phyloP scores from a whole-genome alignment of 495 filamentous ascomycete genomes.

The Echria macrotheca region DNA sequence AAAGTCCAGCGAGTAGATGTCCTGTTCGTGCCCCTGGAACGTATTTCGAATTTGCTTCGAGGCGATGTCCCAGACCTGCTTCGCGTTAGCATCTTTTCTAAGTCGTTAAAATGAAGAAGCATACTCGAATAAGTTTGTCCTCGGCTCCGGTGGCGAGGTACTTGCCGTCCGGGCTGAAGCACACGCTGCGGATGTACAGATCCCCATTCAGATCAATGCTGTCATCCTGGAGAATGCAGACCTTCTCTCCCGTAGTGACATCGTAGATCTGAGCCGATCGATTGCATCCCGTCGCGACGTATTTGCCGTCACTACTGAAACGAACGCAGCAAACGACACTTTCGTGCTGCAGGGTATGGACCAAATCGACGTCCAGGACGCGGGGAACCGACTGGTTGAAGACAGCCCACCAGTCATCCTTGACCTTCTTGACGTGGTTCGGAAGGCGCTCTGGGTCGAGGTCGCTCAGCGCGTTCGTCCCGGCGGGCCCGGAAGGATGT shows the following conservation, averaged over 20 bases:
- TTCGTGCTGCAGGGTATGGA: slow-evolving; percentile 81
- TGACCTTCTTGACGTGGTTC: slow-evolving; percentile 74
- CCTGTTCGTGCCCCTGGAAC: slow-evolving; percentile 83
- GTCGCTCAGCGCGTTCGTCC: slow-evolving; percentile 75
- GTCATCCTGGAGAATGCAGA: slow-evolving; percentile 77
- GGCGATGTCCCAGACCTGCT: slow-evolving; percentile 82
- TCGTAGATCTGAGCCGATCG: slow-evolving; percentile 88
- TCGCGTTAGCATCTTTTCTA: neutral
- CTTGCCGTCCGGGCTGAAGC: slow-evolving; percentile 87
- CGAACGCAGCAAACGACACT: slow-evolving; percentile 89
- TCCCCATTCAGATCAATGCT: slow-evolving; percentile 77
- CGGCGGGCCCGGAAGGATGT: slow-evolving; percentile 37
- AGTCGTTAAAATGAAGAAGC: slow-evolving; percentile 20
- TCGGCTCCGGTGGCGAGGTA: slow-evolving; percentile 86
- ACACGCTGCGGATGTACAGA: slow-evolving; percentile 86
- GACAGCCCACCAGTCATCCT: slow-evolving; percentile 80
- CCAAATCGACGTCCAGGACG: slow-evolving; percentile 77
- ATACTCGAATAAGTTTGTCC: slow-evolving; percentile 84
- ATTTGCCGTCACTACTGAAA: slow-evolving; percentile 84
- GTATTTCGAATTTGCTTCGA: slow-evolving; percentile 70
- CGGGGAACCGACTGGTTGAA: slow-evolving; percentile 84
- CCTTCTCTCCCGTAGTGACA: slow-evolving; percentile 68
- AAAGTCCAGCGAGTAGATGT: slow-evolving; percentile 91
- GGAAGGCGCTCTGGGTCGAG: slow-evolving; percentile 81
- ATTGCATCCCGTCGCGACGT: slow-evolving; percentile 85